phyloP scores from a whole-genome alignment of 2,329 filamentous ascomycete species.

The Dryadomyces sulphureus region DNA sequence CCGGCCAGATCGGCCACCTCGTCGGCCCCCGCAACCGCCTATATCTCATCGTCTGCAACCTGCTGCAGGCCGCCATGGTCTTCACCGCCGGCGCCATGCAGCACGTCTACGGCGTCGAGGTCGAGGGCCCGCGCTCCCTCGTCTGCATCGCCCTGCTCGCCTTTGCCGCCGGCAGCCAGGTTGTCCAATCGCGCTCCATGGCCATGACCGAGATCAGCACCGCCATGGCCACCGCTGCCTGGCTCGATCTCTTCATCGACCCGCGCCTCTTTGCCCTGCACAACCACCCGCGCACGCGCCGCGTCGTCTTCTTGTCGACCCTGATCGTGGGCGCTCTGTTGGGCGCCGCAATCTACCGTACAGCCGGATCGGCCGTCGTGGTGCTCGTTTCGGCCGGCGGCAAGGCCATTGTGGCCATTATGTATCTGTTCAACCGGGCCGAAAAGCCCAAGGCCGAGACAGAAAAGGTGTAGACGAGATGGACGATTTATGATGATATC shows the following conservation, averaged over 20 bases:
- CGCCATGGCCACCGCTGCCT: constrained; percentile 50
- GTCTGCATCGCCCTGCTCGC: constrained; percentile 35
- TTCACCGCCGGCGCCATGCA: constrained; percentile 36
- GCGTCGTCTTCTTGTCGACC: constrained; percentile 31
- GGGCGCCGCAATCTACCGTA: constrained; percentile 34
- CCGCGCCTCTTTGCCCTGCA: constrained; percentile 26
- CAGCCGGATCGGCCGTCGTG: constrained; percentile 25
- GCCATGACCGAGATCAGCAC: constrained; percentile 47
- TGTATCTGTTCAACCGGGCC: constrained; percentile 27
- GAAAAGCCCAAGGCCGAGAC: constrained; percentile 15
- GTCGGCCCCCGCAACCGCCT: constrained; percentile 33
- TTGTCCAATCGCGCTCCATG: constrained; percentile 39
- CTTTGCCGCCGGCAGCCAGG: constrained; percentile 41
- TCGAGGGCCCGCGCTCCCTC: constrained; percentile 23
- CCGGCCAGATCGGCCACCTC: constrained; percentile 40
- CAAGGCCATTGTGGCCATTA: constrained; percentile 27
- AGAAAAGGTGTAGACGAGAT: constrained; percentile 4
- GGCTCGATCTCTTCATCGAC: constrained; percentile 45
- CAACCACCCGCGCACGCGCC: constrained; percentile 35
- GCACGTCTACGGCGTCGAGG: constrained; percentile 21
- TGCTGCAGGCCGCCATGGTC: constrained; percentile 40
- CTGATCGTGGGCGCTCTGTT: constrained; percentile 33
- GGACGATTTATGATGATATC: not conserved
- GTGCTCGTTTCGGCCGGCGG: constrained; percentile 28
- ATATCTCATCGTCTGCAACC: constrained; percentile 39